Conservation (phyloP, 1,284 basidiomycete species). For the Microstroma glucosiphilum region DNA sequence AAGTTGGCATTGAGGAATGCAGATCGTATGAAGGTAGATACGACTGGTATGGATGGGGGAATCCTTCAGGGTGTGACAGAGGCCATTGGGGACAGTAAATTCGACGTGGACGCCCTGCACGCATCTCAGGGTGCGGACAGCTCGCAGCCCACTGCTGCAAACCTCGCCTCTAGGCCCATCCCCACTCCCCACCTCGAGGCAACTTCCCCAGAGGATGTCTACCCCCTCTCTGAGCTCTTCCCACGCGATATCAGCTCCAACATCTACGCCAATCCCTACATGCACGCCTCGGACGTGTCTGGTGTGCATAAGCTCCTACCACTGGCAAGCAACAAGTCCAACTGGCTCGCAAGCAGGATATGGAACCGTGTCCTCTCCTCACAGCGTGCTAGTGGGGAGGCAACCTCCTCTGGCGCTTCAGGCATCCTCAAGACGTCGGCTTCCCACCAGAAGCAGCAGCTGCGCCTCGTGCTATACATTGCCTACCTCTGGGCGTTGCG, state of each 20-base stretch:
- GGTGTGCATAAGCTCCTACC: constrained; percentile 19
- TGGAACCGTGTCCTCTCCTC: constrained; percentile 20
- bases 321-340: constrained; percentile 11
- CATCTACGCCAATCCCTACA: constrained; percentile 15
- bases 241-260: constrained; percentile 25
- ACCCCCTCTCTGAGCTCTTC: constrained; percentile 36
- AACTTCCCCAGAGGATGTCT: constrained; percentile 37
- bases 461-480: constrained; percentile 19
- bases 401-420: constrained; percentile 7
- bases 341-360: constrained; percentile 22
- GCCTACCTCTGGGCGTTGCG: constrained; percentile 23
- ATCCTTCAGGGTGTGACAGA: constrained; percentile 38
- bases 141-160: constrained; percentile 24
- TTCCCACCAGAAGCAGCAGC: constrained; percentile 9
- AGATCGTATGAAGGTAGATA: constrained; percentile 50
- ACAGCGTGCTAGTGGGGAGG: constrained; percentile 6
- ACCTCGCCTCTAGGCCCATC: constrained; percentile 33
- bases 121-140: constrained; percentile 9
- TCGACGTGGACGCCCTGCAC: constrained; percentile 21
- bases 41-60: constrained; percentile 36
- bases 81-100: constrained; percentile 21
- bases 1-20: constrained; percentile 42
- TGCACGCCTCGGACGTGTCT: constrained; percentile 9
- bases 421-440: constrained; percentile 15
- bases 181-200: constrained; percentile 41